Base-by-base conservation (phyloP, 2,329 filamentous ascomycete species). In the Tolypocladium tundrense region DNA sequence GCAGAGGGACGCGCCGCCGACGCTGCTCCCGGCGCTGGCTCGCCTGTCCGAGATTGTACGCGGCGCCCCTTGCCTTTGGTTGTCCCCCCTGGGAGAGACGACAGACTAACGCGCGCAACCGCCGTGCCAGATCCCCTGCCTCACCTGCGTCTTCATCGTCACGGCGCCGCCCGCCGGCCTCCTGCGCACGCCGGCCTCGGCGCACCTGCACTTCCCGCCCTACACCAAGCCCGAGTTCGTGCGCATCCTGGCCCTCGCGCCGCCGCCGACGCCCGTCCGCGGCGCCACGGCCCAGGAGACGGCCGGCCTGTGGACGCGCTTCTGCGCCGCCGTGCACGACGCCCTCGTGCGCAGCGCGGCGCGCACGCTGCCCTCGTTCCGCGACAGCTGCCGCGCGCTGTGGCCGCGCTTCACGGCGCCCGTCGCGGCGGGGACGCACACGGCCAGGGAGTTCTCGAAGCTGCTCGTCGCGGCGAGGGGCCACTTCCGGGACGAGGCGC, bases 351-450 rank as follows among this genome's bases (percentile, higher is more conserved):
- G 88, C 62, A 85, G 90, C 53, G 91, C 91, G 3, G 88, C 88
- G 1, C 85, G 91, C 54, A 91, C 93, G 42, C 79, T 97, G 16
- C 80, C 88, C 1, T 82, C 83, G 13, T 91, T 96, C 64, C 79
- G 78, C 4, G 81, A 83, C 41, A 83, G 88, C 54, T 91, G 88
- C 67, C 73, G 83, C 54, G 83, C 86, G 50, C 80, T 97, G 24
- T 99, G 94, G 94, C 86, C 87, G 13, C 82, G 86, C 4, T 97
- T 99, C 71, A 86, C 90, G 1, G 81, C 84, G 8, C 93, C 93
- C 0, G 82, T 97, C 31, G 73, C 86, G 1, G 83, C 85, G 1
- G 88, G 88, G n/a, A 86, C 88, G 10, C 85, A 88, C 65, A 81
- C 82, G 1, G 84, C 88, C 11, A 86, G 88, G 65, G 91, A 97